A percentile compares a stretch with the other conserved stretches of the same genome.
phyloP scores from a whole-genome alignment of 1,284 basidiomycete genomes.

The Quambalaria eucalypti region DNA sequence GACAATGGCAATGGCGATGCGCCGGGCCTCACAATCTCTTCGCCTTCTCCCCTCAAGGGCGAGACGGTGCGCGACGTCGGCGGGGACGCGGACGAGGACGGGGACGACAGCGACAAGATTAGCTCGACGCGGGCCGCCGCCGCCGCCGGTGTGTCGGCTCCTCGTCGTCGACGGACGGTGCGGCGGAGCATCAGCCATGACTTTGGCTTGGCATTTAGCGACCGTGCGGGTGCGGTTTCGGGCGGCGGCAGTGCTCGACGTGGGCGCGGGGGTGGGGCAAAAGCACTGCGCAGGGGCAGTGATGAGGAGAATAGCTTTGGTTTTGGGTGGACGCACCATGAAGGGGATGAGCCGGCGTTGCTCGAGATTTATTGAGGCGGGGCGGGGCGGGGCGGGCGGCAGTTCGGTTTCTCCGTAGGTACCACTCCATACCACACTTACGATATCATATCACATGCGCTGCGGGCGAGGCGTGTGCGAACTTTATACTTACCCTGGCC shows the following conservation, averaged over 20 bases:
- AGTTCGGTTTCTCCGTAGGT: no score
- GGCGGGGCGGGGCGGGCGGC: no score
- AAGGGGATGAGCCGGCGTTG: background rate
- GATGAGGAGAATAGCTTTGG: constrained; percentile 1
- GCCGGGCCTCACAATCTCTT: background rate
- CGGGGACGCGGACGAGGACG: background rate
- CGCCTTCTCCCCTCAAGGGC: background rate
- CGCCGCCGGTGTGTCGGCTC: no score
- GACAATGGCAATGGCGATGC: background rate
- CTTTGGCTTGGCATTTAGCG: background rate
- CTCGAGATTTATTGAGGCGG: background rate
- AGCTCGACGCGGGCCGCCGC: no score
- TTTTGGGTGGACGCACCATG: no score
- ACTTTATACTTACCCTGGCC: no score
- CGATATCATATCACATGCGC: no score
- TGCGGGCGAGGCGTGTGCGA: no score
- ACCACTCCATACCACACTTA: no score
- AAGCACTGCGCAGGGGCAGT: background rate
- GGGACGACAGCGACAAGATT: background rate
- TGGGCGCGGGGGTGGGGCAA: background rate
- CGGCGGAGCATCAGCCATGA: background rate
- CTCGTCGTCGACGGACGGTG: background rate
- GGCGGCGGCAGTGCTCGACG: background rate
- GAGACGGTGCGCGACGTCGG: background rate
- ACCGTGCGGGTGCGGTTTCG: background rate